Conservation (phyloP, 305 asterid genomes). For the Solanum chacoense region DNA sequence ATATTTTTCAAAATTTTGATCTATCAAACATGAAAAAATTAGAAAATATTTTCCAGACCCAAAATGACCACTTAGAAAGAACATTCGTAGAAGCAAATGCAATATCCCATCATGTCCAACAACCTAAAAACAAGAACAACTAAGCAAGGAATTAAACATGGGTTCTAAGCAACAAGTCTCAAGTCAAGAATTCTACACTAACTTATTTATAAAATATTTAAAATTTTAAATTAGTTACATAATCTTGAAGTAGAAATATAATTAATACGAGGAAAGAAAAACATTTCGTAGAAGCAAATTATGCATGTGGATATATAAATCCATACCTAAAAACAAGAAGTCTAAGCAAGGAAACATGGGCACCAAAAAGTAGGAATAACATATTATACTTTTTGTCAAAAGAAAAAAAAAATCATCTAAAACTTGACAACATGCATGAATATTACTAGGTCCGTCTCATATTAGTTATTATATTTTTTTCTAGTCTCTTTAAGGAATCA, state of each 20-base stretch:
- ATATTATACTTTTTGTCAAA: not conserved
- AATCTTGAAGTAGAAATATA: not conserved
- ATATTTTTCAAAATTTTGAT: too few species aligned
- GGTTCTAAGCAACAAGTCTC: not conserved
- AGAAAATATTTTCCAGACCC: not conserved
- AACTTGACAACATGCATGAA: too few species aligned
- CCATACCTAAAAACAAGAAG: not conserved
- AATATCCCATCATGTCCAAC: not conserved
- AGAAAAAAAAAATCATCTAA: not conserved
- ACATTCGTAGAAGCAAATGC: not conserved
- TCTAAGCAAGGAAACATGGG: not conserved
- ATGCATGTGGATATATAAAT: not conserved
- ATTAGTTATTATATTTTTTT: too few species aligned
- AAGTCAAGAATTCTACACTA: not conserved
- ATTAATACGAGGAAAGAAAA: not conserved
- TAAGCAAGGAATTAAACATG: not conserved
- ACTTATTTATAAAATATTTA: too few species aligned
- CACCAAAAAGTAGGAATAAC: not conserved
- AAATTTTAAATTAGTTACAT: not conserved
- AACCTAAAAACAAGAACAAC: not conserved
- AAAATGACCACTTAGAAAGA: not conserved
- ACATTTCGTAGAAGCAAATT: not conserved
- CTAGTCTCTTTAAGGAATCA: too few species aligned
- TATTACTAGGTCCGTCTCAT: accelerated
- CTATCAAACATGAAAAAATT: not conserved